Percentiles rank a stretch among this genome's conserved stretches.
Evolutionary conservation across 257 asterid genomes (phyloP).

Genomic region (Solanum bukasovii): DNA sequence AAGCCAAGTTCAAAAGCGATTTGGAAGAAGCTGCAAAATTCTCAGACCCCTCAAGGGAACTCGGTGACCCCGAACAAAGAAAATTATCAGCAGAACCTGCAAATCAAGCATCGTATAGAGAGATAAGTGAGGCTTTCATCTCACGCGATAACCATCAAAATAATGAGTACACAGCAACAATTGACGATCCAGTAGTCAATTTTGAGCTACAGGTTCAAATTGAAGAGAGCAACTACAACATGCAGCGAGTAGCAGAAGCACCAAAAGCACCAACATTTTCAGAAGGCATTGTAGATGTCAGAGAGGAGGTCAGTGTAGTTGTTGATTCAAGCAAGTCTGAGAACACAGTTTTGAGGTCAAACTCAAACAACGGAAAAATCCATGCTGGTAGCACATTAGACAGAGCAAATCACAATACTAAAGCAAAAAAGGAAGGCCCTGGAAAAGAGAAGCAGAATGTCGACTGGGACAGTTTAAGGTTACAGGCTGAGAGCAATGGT

Average conservation of each 20-base stretch:
- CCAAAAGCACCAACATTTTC: constrained; percentile 15
- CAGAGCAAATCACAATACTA: constrained; percentile 14
- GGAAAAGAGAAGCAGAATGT: constrained; percentile 42
- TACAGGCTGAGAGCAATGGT: constrained; percentile 31
- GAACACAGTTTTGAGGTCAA: constrained; percentile 12
- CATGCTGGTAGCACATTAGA: constrained; percentile 16
- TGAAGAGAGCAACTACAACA: constrained; percentile 18
- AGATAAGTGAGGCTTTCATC: constrained; percentile 21
- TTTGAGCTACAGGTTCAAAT: constrained; percentile 15
- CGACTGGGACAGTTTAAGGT: constrained; percentile 71
- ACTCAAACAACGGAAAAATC: constrained; percentile 10
- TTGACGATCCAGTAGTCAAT: constrained; percentile 16
- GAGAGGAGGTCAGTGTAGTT: constrained; percentile 28
- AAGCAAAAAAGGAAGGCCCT: constrained; percentile 30
- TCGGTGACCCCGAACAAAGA: constrained; percentile 38
- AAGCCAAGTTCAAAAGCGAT: not conserved
- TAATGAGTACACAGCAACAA: constrained; percentile 8
- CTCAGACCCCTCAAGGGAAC: constrained; percentile 10
- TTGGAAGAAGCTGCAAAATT: not conserved
- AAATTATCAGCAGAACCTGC: constrained; percentile 58
- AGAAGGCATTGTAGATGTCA: constrained; percentile 23
- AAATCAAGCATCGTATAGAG: constrained; percentile 32
- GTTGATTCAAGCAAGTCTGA: constrained; percentile 13
- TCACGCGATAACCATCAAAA: constrained; percentile 21
- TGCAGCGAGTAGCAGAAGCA: constrained; percentile 25